phyloP scores from a whole-genome alignment of 1,139 yeast species.

The Maudiozyma humilis region DNA sequence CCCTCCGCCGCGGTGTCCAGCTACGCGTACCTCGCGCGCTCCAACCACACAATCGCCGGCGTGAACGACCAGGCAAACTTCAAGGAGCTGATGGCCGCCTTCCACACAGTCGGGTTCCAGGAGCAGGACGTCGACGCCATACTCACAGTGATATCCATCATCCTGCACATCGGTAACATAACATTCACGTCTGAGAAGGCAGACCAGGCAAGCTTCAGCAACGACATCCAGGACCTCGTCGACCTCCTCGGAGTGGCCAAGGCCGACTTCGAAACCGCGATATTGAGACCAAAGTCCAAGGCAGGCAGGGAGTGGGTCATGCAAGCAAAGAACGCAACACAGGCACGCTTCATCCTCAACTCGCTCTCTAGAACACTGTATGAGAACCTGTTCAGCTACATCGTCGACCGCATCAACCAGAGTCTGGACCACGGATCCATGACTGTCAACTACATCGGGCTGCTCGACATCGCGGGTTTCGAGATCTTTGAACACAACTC shows the following conservation, averaged over 20 bases:
- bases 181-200: conserved; percentile 62
- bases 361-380: conserved; percentile 83
- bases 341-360: conserved; percentile 74
- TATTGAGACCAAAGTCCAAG: conserved; percentile 75
- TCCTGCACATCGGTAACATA: conserved; percentile 80
- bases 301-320: conserved; percentile 86
- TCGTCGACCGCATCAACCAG: conserved; percentile 71
- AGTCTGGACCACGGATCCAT: conserved; percentile 44
- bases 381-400: conserved; percentile 71
- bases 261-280: conserved; percentile 46
- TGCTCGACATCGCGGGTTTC: conserved; percentile 94
- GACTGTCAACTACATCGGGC: conserved; percentile 68
- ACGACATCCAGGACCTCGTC: conserved; percentile 50
- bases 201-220: conserved; percentile 70
- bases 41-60: conserved; percentile 52
- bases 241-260: conserved; percentile 58
- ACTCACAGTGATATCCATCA: conserved; percentile 61
- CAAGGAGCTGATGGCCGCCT: conserved; percentile 50
- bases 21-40: conserved; percentile 48
- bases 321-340: conserved; percentile 71
- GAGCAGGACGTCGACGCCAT: conserved; percentile 49
- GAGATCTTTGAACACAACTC: conserved; percentile 89
- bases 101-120: conserved; percentile 65
- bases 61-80: conserved; percentile 72
- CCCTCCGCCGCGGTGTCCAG: conserved; percentile 29